Percentiles rank a stretch among this genome's conserved stretches.
These are phyloP conservation scores for Pichia norvegensis DNA, from an alignment of 1,139 yeast genomes.

Conservation along the genomic window DNA sequence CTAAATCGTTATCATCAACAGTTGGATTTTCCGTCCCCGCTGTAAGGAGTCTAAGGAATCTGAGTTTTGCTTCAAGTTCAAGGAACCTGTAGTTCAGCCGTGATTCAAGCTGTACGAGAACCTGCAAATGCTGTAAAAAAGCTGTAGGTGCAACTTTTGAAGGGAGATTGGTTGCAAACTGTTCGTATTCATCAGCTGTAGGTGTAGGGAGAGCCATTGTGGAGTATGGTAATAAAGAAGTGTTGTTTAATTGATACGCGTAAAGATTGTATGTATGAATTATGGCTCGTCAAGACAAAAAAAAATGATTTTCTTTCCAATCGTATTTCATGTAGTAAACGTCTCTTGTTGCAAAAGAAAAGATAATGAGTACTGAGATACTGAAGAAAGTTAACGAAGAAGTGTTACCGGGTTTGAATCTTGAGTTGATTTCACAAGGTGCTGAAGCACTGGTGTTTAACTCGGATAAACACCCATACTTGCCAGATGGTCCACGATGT, in stretches of 20 bases:
- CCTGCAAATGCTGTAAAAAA: conserved; percentile 3
- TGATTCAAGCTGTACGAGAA: conserved; percentile 6
- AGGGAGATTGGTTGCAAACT: conserved; percentile 1
- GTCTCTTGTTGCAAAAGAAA: neutral
- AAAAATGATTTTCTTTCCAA: no score
- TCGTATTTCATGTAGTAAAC: no score
- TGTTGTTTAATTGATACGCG: neutral
- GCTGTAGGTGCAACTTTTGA: neutral
- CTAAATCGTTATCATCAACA: conserved; percentile 20
- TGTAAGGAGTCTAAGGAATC: conserved; percentile 41
- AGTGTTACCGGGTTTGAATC: conserved; percentile 41
- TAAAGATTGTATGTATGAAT: no score
- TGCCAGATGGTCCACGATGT: conserved; percentile 35
- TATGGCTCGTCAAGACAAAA: no score
- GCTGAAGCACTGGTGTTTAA: conserved; percentile 85
- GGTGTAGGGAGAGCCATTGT: neutral
- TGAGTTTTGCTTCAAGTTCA: conserved; percentile 62
- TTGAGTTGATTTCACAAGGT: conserved; percentile 73
- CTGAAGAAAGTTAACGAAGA: conserved; percentile 34
- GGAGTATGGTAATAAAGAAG: no score
- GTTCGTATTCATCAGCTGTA: conserved; percentile 8
- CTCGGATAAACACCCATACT: conserved; percentile 62
- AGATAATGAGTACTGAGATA: conserved; percentile 40
- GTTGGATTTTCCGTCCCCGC: conserved; percentile 30
- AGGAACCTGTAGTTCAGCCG: conserved; percentile 53